Percentiles rank a stretch among this genome's conserved stretches.
Conservation (phyloP, 2,329 filamentous ascomycete species). For the Colletotrichum tropicicola region DNA sequence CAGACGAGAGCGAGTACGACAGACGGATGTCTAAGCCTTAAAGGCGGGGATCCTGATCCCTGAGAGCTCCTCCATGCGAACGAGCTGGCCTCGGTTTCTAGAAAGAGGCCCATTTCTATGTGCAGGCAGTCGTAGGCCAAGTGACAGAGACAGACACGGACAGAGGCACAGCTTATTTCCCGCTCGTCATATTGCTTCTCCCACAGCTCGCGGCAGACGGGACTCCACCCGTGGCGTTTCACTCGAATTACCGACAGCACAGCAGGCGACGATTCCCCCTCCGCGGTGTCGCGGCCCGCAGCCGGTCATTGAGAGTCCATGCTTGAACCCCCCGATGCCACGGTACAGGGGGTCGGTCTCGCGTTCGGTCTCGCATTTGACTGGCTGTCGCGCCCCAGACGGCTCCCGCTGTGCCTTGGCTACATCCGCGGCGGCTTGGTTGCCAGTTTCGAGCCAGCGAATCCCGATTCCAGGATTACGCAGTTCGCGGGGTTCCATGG, state of each 20-base stretch:
- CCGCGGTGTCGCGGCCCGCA: background rate
- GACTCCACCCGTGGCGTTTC: constrained; percentile 1
- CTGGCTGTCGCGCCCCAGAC: background rate
- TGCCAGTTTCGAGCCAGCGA: background rate
- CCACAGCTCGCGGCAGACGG: background rate
- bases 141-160: background rate
- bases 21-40: constrained; percentile 2
- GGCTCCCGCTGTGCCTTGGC: background rate
- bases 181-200: background rate
- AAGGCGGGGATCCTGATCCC: background rate
- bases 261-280: background rate
- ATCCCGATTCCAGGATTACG: background rate
- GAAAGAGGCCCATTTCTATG: background rate
- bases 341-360: constrained; percentile 6
- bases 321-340: background rate
- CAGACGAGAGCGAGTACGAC: constrained; percentile 15
- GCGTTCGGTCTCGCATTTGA: constrained; percentile 8
- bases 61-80: background rate
- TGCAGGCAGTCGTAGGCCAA: background rate
- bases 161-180: background rate
- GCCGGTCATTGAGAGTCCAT: background rate
- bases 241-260: background rate
- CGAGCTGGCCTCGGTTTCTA: background rate
- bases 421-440: background rate
- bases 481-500: background rate